Evolutionary conservation across 352 stramenopile genomes (phyloP).

Genomic region (Phytophthora aleatoria): DNA sequence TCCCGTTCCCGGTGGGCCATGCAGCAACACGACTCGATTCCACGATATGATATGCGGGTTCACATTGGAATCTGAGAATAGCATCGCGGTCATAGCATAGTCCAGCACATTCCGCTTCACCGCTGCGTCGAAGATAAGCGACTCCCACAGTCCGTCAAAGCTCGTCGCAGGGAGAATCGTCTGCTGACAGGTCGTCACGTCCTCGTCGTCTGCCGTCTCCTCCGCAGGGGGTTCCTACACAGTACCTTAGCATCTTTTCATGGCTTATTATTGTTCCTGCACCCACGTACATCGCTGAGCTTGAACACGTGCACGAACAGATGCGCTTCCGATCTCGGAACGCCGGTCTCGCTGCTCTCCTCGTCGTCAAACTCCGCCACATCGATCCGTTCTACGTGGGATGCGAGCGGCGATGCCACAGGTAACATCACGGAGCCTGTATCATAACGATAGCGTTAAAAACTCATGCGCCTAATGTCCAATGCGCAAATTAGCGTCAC

Average conservation of each 20-base stretch:
- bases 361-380: slow-evolving; percentile 48
- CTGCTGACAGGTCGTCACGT: slow-evolving; percentile 80
- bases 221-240: slow-evolving; percentile 65
- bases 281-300: slow-evolving; percentile 56
- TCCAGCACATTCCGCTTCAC: slow-evolving; percentile 87
- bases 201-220: slow-evolving; percentile 81
- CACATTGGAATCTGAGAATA: slow-evolving; percentile 89
- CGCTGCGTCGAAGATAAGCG: slow-evolving; percentile 80
- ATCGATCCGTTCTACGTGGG: slow-evolving; percentile 44
- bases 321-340: slow-evolving; percentile 43
- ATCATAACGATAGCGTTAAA: neutral
- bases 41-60: slow-evolving; percentile 90
- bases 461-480: neutral
- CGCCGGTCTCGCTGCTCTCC: slow-evolving; percentile 9
- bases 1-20: slow-evolving; percentile 92
- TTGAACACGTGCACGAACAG: slow-evolving; percentile 78
- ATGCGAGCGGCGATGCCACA: slow-evolving; percentile 25
- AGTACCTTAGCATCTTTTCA: neutral
- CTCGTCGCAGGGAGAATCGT: slow-evolving; percentile 64
- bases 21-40: slow-evolving; percentile 92
- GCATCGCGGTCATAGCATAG: slow-evolving; percentile 89
- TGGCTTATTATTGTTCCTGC: neutral
- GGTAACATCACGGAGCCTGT: slow-evolving; percentile 41
- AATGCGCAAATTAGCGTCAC: neutral
- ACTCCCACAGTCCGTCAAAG: slow-evolving; percentile 83